Percentiles rank a stretch among this genome's conserved stretches.
Conservation (phyloP, 257 asterid genomes). For the Echium plantagineum region DNA sequence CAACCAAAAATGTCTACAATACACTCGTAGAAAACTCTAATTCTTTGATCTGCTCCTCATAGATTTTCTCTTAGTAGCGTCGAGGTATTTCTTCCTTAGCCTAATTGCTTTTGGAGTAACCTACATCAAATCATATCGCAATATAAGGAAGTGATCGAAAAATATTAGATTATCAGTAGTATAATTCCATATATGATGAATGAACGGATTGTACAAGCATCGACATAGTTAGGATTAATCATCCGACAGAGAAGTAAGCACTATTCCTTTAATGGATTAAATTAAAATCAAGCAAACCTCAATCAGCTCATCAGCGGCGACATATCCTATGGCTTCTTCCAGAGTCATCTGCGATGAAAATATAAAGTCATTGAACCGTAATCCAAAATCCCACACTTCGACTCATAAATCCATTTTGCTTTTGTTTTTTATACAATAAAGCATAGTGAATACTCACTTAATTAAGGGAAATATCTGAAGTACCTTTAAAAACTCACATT, state of each 20-base stretch:
- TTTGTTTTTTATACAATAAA: too few relatives aligned
- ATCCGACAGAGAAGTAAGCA: neutral
- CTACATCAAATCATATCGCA: constrained; percentile 25
- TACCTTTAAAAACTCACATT: too few relatives aligned
- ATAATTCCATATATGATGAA: too few relatives aligned
- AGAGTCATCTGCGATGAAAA: constrained; percentile 60
- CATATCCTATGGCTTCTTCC: constrained; percentile 97
- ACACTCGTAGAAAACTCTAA: constrained; percentile 12
- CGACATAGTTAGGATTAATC: neutral
- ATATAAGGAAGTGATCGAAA: neutral
- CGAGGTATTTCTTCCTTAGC: constrained; percentile 79
- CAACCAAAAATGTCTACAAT: neutral
- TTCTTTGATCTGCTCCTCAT: constrained; percentile 79
- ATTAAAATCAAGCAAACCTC: constrained; percentile 39
- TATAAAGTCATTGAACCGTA: neutral
- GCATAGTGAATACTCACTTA: too few relatives aligned
- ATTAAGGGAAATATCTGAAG: too few relatives aligned
- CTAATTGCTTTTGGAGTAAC: constrained; percentile 90
- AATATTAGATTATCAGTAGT: neutral
- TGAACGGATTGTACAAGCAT: neutral
- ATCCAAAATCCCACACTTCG: neutral
- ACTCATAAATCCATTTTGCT: too few relatives aligned
- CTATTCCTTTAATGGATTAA: neutral
- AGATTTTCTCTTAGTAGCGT: constrained; percentile 70
- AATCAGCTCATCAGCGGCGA: constrained; percentile 91